A percentile compares a stretch with the other conserved stretches of the same genome.
Evolutionary conservation across 1,139 yeast genomes (phyloP).

Genomic region (Candida freyschussii): DNA sequence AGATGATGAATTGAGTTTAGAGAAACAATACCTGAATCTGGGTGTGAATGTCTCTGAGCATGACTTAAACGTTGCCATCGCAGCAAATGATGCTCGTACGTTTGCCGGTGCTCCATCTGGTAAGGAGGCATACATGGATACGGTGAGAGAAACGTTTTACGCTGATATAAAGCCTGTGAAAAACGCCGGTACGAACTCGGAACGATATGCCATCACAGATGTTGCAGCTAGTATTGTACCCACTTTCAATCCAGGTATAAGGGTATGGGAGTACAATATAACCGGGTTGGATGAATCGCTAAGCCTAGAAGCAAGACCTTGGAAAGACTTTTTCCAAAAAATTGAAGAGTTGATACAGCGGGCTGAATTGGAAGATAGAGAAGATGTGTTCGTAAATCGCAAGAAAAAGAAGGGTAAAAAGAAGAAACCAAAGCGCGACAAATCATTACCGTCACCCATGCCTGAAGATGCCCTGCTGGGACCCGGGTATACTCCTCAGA

Average conservation of each 20-base stretch:
- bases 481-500: slow-evolving; percentile 69
- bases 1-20: slow-evolving; percentile 15
- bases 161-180: slow-evolving; percentile 37
- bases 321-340: slow-evolving; percentile 52
- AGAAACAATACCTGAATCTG: slow-evolving; percentile 19
- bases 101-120: slow-evolving; percentile 62
- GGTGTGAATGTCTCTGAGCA: slow-evolving; percentile 21
- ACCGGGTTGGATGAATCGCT: slow-evolving; percentile 39
- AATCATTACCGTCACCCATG: slow-evolving; percentile 62
- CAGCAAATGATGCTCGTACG: slow-evolving; percentile 29
- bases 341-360: slow-evolving; percentile 32
- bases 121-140: slow-evolving; percentile 58
- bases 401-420: slow-evolving; percentile 22
- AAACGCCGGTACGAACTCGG: slow-evolving; percentile 42
- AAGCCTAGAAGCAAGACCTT: slow-evolving; percentile 31
- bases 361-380: neutral
- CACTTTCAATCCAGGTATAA: slow-evolving; percentile 74
- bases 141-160: slow-evolving; percentile 48
- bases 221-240: slow-evolving; percentile 78
- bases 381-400: slow-evolving; percentile 6
- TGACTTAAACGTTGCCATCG: slow-evolving; percentile 26
- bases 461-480: slow-evolving; percentile 55
- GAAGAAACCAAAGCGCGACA: slow-evolving; percentile 42
- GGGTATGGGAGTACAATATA: slow-evolving; percentile 83
- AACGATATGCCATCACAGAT: slow-evolving; percentile 65